Evolutionary conservation across 2,329 filamentous ascomycete genomes (phyloP), one percentile per base, ranked within the genome.

Genomic region (Colletotrichum orbiculare): DNA sequence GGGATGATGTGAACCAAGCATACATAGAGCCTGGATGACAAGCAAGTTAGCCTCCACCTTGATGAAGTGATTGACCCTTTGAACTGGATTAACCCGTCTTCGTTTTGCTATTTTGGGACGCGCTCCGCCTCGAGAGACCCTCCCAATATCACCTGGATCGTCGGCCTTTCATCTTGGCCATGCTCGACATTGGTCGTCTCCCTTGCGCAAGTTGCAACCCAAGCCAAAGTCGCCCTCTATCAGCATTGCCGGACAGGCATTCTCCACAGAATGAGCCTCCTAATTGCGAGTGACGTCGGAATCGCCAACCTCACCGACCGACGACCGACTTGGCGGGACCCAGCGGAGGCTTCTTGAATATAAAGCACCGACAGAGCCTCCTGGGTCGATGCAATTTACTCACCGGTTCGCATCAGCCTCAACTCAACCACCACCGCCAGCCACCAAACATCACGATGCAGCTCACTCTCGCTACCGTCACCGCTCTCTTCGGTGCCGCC

Each of bases 361-460:
- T 46, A 52, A 52, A 53, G 25, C 25, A 25, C 25, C 3, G 4
- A 25, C 25, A 25, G 3, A 11, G 4, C 15, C n/a, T 17, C 8
- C 43, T 15, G 11, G 9, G 8, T 10, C 42, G 42, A 25, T 25
- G 25, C 25, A 1, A 5, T 25, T 5, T 2, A n/a, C 15, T 8
- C 25, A 49, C 6, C 25, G 15, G 7, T 39, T 15, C 8, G 41
- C 15, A n/a, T 33, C 35, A n/a, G 33, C 2, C 8, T 38, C 46
- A 25, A 10, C 15, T 33, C n/a, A 17, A 17, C 17, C 6, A n/a
- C 25, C 25, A 7, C 4, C 8, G 12, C 4, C 17, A 17, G 25
- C 35, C 5, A 25, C 1, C 35, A 25, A n/a, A 38, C 35, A 2
- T 37, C 64, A 69, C 71, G 34, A 74, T 74, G 71, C 69, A 66